Conservation (phyloP, 2,329 filamentous ascomycete species). For the Magnaporthiopsis rhizophila region DNA sequence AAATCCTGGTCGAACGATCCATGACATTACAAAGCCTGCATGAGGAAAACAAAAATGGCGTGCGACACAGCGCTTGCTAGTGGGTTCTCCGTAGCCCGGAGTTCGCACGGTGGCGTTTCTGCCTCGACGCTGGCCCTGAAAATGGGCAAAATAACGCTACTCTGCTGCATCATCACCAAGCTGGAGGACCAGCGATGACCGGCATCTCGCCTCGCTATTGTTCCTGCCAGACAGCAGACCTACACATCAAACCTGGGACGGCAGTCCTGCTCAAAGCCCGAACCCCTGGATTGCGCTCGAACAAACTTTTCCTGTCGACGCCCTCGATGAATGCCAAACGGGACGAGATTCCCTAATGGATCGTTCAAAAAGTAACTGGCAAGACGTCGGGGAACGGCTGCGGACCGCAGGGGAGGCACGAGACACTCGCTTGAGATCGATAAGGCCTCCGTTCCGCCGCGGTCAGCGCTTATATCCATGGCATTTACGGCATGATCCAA, state of each 20-base stretch:
- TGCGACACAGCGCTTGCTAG: neutral
- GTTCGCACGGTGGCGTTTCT: neutral
- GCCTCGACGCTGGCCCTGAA: neutral
- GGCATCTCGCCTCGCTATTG: neutral
- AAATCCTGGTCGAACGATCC: too few relatives aligned
- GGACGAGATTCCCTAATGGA: neutral
- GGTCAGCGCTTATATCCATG: neutral
- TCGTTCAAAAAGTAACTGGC: neutral
- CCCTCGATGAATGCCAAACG: neutral
- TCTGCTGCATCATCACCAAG: too few relatives aligned
- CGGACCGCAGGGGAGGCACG: neutral
- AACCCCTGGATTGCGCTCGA: neutral
- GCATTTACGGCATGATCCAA: slow-evolving; percentile 22
- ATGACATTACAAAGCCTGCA: too few relatives aligned
- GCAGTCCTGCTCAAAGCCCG: neutral
- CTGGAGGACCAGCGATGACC: neutral
- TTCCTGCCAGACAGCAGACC: neutral
- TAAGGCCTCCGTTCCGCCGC: neutral
- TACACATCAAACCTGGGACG: neutral
- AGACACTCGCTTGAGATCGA: neutral
- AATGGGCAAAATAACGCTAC: neutral
- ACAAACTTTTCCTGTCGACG: neutral
- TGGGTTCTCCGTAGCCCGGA: neutral
- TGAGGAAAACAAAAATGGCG: neutral
- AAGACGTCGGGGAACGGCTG: neutral